Percentiles rank a stretch among this genome's conserved stretches.
These are phyloP conservation scores for Calocera viscosa DNA, from an alignment of 768 basidiomycete genomes.

Conservation along the genomic window DNA sequence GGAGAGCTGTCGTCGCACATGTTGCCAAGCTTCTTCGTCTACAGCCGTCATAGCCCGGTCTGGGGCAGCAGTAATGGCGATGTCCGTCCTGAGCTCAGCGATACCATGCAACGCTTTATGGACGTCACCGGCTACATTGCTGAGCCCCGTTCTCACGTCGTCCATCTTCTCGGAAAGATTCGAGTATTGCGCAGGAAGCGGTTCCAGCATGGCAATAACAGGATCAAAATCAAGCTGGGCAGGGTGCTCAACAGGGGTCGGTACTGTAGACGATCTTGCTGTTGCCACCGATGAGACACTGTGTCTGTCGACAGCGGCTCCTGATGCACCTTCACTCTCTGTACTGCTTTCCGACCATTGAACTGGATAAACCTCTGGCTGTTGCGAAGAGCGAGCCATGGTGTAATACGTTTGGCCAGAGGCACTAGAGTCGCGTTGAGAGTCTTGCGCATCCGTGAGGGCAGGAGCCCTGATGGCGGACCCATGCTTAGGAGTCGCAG, in stretches of 20 bases:
- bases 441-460: not conserved
- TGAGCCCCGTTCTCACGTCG: not conserved
- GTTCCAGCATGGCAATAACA: slow-evolving; percentile 1
- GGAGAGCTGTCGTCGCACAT: not conserved
- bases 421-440: not conserved
- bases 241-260: not conserved
- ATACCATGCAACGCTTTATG: not conserved
- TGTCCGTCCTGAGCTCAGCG: slow-evolving; percentile 2
- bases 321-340: not conserved
- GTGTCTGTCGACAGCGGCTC: not conserved
- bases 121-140: not conserved
- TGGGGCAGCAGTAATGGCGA: not conserved
- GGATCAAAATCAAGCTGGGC: not conserved
- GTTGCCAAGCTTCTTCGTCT: slow-evolving; percentile 4
- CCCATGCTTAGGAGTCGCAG: not conserved
- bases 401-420: not conserved
- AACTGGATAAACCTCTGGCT: not conserved
- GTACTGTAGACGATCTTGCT: not conserved
- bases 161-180: slow-evolving; percentile 5
- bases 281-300: not conserved
- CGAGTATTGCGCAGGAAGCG: not conserved
- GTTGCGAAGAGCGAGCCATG: not conserved
- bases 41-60: not conserved
- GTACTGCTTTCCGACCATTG: not conserved
- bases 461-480: not conserved